Evolutionary conservation across 345 rosid genomes (phyloP).

Genomic region (Lepidium didymum): DNA sequence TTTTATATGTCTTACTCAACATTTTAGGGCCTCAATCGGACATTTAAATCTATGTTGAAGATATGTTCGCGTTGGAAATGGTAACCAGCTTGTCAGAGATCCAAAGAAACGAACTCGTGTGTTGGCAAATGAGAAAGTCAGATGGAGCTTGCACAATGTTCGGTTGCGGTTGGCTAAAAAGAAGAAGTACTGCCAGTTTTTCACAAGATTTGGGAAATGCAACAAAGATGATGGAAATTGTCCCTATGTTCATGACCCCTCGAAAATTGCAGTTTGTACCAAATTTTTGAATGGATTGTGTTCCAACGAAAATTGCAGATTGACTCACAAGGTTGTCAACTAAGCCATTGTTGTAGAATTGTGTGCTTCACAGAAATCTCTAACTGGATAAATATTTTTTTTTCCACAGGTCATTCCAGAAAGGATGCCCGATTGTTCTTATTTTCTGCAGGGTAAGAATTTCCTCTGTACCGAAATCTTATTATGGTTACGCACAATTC

Average conservation of each 20-base stretch:
- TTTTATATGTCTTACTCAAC: neutral
- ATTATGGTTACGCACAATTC: neutral
- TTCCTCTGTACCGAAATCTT: neutral
- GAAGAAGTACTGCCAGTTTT: slow-evolving; percentile 72
- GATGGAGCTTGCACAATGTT: slow-evolving; percentile 85
- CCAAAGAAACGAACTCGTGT: slow-evolving; percentile 76
- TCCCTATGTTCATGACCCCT: slow-evolving; percentile 70
- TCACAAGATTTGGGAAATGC: slow-evolving; percentile 87
- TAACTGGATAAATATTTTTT: neutral
- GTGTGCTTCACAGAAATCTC: neutral
- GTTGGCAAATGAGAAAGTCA: slow-evolving; percentile 81
- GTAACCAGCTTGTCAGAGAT: slow-evolving; percentile 86
- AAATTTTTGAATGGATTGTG: slow-evolving; percentile 69
- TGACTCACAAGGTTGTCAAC: slow-evolving; percentile 65
- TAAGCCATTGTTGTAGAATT: neutral
- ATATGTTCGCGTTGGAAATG: slow-evolving; percentile 87
- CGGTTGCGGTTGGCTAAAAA: slow-evolving; percentile 58
- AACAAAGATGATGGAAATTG: slow-evolving; percentile 79
- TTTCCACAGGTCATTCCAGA: slow-evolving; percentile 72
- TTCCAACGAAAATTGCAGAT: slow-evolving; percentile 54
- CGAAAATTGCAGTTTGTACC: slow-evolving; percentile 84
- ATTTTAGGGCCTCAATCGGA: neutral
- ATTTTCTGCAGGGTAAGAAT: slow-evolving; percentile 61
- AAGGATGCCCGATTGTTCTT: slow-evolving; percentile 84
- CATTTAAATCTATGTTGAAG: slow-evolving; percentile 38